Evolutionary conservation across 805 yeast genomes (phyloP), one percentile per base, ranked within the genome.

Genomic region (Saccharomycopsis schoenii): DNA sequence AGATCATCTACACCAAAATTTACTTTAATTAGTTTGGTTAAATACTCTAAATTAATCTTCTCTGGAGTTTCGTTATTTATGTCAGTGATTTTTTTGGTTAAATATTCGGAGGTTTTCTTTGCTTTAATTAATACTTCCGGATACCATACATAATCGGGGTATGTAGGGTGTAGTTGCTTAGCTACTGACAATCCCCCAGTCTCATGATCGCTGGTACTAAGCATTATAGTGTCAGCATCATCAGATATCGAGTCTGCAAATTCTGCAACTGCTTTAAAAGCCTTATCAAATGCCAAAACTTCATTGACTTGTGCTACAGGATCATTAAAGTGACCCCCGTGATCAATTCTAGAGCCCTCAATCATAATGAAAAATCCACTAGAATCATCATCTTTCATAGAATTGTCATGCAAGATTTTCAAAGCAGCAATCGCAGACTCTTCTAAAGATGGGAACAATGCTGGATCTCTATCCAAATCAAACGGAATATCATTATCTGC

Each of bases 301-400:
- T 92, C 97, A 68, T 91, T 80, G 5, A 89, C 96, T 74, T 91
- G 97, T 9, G 97, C 96, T 6, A 93, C 93, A 11, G 97, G 93
- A 71, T 92, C 97, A 69, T 92, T 91, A 67, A 81, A 85, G 74
- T 92, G 97, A 54, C 97, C 97, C 5, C 96, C 97, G 70, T 91
- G 97, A 73, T 92, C 97, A 68, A 92, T 91, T 72, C 97, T 81
- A 5, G 96, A 88, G 19, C 97, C 97, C 76, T 92, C 97, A 59
- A 92, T 83, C 72, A 92, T 71, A 62, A 92, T 72, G 75, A 92
- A 91, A 72, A 92, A 91, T 0, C 97, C 97, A 66, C 86, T 73
- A 4, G 52, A 47, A 19, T 89, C 94, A 1, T 88, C 80, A 66
- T 89, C 80, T 65, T 80, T 73, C 52, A 47, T 47, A 0, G 96